Evolutionary conservation across 2,329 filamentous ascomycete genomes (phyloP).

Genomic region (Trichoderma koningii): DNA sequence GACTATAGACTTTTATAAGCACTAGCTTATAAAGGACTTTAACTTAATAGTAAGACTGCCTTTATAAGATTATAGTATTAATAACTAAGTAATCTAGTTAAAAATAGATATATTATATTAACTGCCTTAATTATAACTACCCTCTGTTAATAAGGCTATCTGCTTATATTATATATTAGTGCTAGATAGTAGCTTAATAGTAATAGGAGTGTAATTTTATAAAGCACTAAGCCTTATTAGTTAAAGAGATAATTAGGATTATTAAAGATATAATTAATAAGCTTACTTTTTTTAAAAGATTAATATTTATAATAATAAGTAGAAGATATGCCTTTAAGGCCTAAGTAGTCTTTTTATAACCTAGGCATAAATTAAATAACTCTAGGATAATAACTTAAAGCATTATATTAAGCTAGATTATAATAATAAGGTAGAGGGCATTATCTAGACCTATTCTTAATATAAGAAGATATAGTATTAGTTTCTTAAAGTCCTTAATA

Average conservation of each 20-base stretch:
- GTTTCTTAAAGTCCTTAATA: no score
- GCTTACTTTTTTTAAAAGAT: background rate
- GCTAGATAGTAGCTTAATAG: background rate
- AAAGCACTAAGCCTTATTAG: background rate
- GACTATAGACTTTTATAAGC: background rate
- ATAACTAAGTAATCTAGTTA: background rate
- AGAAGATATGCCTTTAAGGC: background rate
- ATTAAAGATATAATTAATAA: background rate
- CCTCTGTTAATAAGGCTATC: background rate
- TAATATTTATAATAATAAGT: background rate
- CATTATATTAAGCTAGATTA: no score
- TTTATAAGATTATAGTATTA: background rate
- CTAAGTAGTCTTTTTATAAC: background rate
- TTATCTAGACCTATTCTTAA: no score
- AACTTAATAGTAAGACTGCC: background rate
- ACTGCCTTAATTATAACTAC: background rate
- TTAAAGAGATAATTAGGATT: background rate
- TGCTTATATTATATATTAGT: background rate
- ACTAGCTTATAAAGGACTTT: background rate
- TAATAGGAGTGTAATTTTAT: background rate
- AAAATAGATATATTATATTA: background rate
- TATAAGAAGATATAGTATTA: no score
- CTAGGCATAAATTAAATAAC: background rate
- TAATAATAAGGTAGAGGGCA: no score
- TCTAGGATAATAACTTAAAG: background rate